Evolutionary conservation across 768 basidiomycete genomes (phyloP).

Genomic region (Agrocybe chaxingu): DNA sequence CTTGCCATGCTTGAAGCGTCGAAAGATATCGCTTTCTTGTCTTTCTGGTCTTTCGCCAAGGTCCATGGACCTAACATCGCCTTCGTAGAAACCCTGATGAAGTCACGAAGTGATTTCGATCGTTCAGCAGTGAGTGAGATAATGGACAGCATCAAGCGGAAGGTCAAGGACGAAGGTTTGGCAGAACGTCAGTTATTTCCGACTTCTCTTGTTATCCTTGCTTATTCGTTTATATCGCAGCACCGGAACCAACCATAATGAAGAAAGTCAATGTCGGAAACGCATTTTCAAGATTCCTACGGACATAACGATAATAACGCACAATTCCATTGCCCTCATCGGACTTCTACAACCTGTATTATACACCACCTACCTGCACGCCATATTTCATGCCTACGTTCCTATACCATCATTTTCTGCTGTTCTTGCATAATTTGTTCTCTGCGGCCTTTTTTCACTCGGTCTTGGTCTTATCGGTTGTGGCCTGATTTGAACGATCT

Average conservation of each 20-base stretch:
- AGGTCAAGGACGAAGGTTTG: conserved; percentile 85
- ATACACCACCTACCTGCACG: conserved; percentile 8
- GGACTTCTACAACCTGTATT: conserved; percentile 15
- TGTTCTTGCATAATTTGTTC: conserved; percentile 8
- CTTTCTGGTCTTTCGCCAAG: conserved; percentile 92
- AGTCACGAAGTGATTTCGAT: conserved; percentile 86
- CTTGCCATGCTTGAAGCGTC: conserved; percentile 81
- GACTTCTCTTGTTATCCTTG: background rate
- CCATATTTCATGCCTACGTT: conserved; percentile 15
- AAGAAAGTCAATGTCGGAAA: conserved; percentile 82
- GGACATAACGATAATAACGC: conserved; percentile 29
- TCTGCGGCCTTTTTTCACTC: conserved; percentile 28
- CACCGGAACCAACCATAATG: conserved; percentile 85
- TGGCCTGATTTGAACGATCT: conserved; percentile 50
- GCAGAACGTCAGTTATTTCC: conserved; percentile 64
- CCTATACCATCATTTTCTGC: conserved; percentile 14
- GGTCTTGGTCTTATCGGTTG: conserved; percentile 42
- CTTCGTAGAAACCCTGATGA: conserved; percentile 90
- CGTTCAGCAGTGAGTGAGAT: conserved; percentile 84
- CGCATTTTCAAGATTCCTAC: conserved; percentile 72
- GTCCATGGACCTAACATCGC: conserved; percentile 89
- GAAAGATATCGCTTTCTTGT: conserved; percentile 86
- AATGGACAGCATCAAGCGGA: conserved; percentile 90
- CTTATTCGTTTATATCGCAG: conserved; percentile 32
- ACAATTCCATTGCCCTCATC: background rate